phyloP scores from a whole-genome alignment of 345 rosid genomes.

The Laguncularia racemosa region DNA sequence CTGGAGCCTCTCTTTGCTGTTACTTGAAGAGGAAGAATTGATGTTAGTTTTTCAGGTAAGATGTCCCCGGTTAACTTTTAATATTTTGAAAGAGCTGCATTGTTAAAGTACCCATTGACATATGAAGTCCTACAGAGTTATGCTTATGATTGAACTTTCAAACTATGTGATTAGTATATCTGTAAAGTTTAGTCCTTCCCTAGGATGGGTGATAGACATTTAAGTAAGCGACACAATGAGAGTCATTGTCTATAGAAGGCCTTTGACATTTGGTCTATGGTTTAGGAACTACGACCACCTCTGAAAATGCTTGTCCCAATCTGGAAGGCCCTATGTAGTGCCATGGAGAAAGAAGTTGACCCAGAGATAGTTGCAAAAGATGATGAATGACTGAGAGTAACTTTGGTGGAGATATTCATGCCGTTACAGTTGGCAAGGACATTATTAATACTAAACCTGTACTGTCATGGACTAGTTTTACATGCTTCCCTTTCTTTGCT shows the following conservation, averaged over 20 bases:
- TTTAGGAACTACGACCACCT: slow-evolving; percentile 64
- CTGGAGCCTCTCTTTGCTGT: slow-evolving; percentile 67
- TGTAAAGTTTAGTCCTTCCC: too few relatives aligned
- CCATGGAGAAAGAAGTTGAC: slow-evolving; percentile 22
- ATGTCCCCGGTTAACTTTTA: background rate
- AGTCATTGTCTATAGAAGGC: background rate
- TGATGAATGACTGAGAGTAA: too few relatives aligned
- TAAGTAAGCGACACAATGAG: too few relatives aligned
- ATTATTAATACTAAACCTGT: too few relatives aligned
- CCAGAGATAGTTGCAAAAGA: slow-evolving; percentile 12
- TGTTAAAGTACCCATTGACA: background rate
- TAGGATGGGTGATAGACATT: too few relatives aligned
- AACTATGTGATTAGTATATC: too few relatives aligned
- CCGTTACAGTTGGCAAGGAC: background rate
- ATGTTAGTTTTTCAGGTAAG: slow-evolving; percentile 66
- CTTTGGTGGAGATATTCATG: background rate
- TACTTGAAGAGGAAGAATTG: slow-evolving; percentile 57
- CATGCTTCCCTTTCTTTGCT: too few relatives aligned
- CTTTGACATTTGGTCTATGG: slow-evolving; percentile 2
- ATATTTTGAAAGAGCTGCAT: background rate
- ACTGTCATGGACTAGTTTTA: too few relatives aligned
- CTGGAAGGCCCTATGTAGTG: slow-evolving; percentile 72
- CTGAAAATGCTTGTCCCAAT: slow-evolving; percentile 70
- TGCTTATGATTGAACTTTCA: too few relatives aligned
- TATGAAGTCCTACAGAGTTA: too few relatives aligned